phyloP scores from a whole-genome alignment of 371 early-diverging fungal genomes.

The Chytridium lagenaria region DNA sequence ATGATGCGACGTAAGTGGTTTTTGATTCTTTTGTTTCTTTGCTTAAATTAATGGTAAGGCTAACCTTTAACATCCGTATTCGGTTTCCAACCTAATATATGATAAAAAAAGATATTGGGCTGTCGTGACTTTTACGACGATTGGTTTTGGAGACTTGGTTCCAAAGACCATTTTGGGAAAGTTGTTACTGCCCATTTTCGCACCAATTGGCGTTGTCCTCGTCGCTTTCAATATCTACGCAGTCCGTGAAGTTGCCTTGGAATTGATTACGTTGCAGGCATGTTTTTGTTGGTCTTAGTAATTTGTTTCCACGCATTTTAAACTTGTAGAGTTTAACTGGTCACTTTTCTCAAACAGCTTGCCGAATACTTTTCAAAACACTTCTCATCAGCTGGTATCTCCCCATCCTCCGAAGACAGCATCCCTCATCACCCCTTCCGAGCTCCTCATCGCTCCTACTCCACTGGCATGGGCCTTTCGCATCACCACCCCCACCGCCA shows the following conservation, averaged over 20 bases:
- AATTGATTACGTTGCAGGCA: slow-evolving; percentile 48
- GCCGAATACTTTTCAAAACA: slow-evolving; percentile 14
- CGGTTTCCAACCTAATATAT: neutral
- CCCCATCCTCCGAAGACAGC: neutral
- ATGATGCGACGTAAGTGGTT: slow-evolving; percentile 39
- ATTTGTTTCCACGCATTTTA: neutral
- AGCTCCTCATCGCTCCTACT: no score
- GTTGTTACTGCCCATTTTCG: slow-evolving; percentile 37
- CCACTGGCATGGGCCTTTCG: no score
- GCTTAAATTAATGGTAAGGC: neutral
- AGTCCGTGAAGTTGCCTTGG: slow-evolving; percentile 51
- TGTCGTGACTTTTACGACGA: slow-evolving; percentile 48
- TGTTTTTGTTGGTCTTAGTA: neutral
- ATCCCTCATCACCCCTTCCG: neutral
- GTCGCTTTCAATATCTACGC: slow-evolving; percentile 52
- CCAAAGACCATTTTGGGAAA: slow-evolving; percentile 46
- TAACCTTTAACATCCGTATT: slow-evolving; percentile 30
- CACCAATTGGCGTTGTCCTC: slow-evolving; percentile 44
- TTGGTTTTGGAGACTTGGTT: slow-evolving; percentile 56
- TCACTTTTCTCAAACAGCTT: neutral
- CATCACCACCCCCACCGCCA: no score
- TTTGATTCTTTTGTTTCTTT: slow-evolving; percentile 1
- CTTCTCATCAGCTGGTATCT: neutral
- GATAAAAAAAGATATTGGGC: slow-evolving; percentile 32
- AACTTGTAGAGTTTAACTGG: neutral